Evolutionary conservation across 2,329 filamentous ascomycete species (phyloP).

Genomic region (Teratosphaeria epicoccoides): DNA sequence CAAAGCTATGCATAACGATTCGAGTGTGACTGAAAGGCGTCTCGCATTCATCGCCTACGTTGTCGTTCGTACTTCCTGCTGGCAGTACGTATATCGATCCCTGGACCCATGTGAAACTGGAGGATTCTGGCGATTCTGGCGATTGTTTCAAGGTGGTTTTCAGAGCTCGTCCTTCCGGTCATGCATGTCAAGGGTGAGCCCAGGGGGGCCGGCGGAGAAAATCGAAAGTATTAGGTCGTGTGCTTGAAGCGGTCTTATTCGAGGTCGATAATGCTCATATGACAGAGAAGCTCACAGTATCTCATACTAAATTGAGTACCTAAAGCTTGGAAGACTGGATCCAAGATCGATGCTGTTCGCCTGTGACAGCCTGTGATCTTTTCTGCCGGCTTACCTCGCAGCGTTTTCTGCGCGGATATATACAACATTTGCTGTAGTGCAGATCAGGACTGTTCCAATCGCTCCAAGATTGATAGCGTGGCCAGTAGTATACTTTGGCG

Average conservation of each 20-base stretch:
- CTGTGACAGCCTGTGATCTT: conserved; percentile 27
- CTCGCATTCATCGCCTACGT: conserved; percentile 6
- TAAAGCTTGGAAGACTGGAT: conserved; percentile 32
- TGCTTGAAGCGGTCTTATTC: too few species aligned
- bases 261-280: too few species aligned
- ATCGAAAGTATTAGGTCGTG: too few species aligned
- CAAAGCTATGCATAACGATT: conserved; percentile 28
- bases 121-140: too few species aligned
- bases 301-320: conserved; percentile 26
- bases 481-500: conserved; percentile 28
- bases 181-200: too few species aligned
- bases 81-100: too few species aligned
- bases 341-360: conserved; percentile 27
- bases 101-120: too few species aligned
- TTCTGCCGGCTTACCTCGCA: conserved; percentile 29
- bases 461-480: conserved; percentile 34
- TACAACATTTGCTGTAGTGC: conserved; percentile 25
- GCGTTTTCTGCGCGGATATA: conserved; percentile 35
- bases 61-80: conserved; percentile 18
- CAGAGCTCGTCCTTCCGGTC: conserved; percentile 25
- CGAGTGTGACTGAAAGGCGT: conserved; percentile 6
- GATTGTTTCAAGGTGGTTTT: too few species aligned
- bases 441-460: conserved; percentile 27
- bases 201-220: too few species aligned
- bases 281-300: too few species aligned